phyloP scores from a whole-genome alignment of 495 filamentous ascomycete species.

The Trichoderma reesei region DNA sequence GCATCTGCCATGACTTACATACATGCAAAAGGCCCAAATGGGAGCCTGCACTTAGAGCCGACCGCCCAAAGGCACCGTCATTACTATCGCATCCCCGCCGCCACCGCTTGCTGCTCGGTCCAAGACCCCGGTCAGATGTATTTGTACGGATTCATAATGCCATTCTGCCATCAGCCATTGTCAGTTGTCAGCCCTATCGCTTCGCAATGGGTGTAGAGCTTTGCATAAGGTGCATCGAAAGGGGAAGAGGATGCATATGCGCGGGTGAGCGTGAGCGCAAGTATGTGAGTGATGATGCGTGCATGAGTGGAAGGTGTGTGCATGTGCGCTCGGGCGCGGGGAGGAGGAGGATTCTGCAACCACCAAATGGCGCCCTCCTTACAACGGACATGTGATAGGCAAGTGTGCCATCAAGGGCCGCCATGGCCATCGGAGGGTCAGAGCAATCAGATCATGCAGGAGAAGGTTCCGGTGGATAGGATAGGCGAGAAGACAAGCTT shows the following conservation, averaged over 20 bases:
- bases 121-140: conserved; percentile 42
- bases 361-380: not conserved
- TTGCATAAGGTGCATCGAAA: not conserved
- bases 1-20: conserved; percentile 4
- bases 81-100: not conserved
- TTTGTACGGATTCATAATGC: conserved; percentile 93
- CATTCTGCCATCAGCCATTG: conserved; percentile 46
- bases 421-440: not conserved
- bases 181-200: conserved; percentile 4
- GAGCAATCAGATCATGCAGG: not conserved
- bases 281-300: too few species aligned
- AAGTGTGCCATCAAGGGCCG: not conserved
- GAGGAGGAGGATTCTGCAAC: not conserved
- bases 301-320: too few species aligned
- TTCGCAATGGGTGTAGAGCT: conserved; percentile 11
- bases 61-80: not conserved
- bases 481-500: not conserved
- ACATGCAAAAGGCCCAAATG: conserved; percentile 2
- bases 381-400: not conserved
- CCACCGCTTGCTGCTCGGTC: not conserved
- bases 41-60: not conserved
- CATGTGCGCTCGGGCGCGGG: too few species aligned
- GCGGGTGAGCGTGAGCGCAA: not conserved
- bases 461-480: not conserved
- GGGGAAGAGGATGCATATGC: not conserved